Base-by-base conservation (phyloP, 495 filamentous ascomycete species). In the Lentithecium fluviatile region DNA sequence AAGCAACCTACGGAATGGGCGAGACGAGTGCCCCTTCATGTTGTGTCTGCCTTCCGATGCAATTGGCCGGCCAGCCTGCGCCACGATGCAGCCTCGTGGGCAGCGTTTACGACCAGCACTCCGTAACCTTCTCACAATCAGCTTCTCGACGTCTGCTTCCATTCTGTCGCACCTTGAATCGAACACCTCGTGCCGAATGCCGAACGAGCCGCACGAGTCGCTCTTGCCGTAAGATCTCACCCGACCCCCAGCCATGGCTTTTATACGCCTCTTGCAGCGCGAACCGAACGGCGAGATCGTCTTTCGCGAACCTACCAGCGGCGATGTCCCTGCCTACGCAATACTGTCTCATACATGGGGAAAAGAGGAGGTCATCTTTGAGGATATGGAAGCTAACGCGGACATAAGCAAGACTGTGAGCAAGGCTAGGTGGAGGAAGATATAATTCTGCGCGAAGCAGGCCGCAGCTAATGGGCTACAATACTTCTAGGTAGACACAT, bases 181-280 rank as follows among this genome's bases (percentile, higher is more conserved):
- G 43, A 46, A 62, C 17, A 48, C 38, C 52, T 56, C 19, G 58
- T 25, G 45, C 52, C 25, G 24, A 56, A 23, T 56, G 43, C 29
- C 42, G 23, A 62, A 62, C 42, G 32, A 62, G 38, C 32, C 40
- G 29, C 50, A 45, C 50, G 38, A 54, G 58, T 53, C 21, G 50
- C 37, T 19, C 50, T 19, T 62, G 52, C 21, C 42, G 56, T 55
- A 50, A 53, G 29, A 53, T 60, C 34, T 32, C 36, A 24, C 57
- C 29, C 29, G 29, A 32, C 29, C 29, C 8, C 24, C 24, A 60
- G 38, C 49, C 24, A 62, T 62, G 52, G 51, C 52, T 21, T 24
- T 55, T 50, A 56, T 62, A 56, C 58, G 58, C 58, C 58, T 62
- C 58, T 55, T 62, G 43, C 42, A 62, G 52, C 52, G 52, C 53